phyloP scores from a whole-genome alignment of 345 rosid genomes.

The Murraya koenigii region DNA sequence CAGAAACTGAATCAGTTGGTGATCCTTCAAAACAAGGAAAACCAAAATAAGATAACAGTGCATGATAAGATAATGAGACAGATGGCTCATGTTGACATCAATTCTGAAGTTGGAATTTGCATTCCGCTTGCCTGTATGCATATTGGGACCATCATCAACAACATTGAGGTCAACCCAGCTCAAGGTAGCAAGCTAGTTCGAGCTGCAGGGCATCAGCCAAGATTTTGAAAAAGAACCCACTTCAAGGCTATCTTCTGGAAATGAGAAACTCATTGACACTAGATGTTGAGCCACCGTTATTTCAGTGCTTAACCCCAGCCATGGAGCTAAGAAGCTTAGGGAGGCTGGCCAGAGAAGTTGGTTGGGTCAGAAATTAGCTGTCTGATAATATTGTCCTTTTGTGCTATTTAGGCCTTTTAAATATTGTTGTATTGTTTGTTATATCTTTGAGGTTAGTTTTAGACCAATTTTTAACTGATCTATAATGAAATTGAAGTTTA shows the following conservation, averaged over 20 bases:
- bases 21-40: neutral
- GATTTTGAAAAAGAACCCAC: constrained; percentile 72
- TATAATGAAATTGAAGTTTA: neutral
- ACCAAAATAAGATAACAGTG: neutral
- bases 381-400: neutral
- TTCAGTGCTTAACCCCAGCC: constrained; percentile 65
- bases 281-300: constrained; percentile 78
- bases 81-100: constrained; percentile 68
- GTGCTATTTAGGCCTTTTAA: neutral
- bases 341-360: constrained; percentile 89
- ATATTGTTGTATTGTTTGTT: neutral
- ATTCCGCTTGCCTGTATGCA: constrained; percentile 85
- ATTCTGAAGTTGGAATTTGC: constrained; percentile 76
- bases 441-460: neutral
- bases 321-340: constrained; percentile 56
- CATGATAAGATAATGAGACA: constrained; percentile 55
- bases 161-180: constrained; percentile 80
- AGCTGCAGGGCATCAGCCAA: constrained; percentile 81
- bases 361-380: constrained; percentile 51
- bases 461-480: neutral
- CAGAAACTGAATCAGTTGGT: constrained; percentile 28
- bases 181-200: constrained; percentile 85
- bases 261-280: constrained; percentile 59
- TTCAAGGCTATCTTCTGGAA: constrained; percentile 69
- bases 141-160: constrained; percentile 84